These are phyloP conservation scores for Apiospora phragmitis DNA, from an alignment of 2,329 filamentous ascomycete genomes.

Conservation along the genomic window DNA sequence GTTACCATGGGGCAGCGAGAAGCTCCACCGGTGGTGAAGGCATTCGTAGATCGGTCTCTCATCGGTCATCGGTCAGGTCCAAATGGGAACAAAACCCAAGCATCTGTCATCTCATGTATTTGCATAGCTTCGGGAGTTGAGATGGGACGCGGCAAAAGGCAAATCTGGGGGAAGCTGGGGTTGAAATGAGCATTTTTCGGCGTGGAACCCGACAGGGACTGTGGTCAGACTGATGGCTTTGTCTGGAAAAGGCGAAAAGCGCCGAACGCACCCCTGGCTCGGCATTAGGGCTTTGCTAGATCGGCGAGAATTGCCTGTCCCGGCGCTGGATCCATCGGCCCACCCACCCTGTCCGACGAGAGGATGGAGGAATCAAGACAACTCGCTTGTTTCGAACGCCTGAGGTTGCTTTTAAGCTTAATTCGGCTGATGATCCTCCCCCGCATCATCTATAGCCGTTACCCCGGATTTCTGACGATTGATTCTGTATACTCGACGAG, in stretches of 20 bases:
- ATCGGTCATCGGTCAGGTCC: conserved; percentile 3
- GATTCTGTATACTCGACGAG: not conserved
- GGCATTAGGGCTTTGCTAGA: not conserved
- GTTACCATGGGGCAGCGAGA: conserved; percentile 35
- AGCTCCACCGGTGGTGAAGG: conserved; percentile 31
- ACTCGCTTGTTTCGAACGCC: not conserved
- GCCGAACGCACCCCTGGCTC: not conserved
- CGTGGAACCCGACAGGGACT: not conserved
- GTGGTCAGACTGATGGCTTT: not conserved
- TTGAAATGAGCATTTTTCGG: conserved; percentile 1
- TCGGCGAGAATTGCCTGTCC: not conserved
- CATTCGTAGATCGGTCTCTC: conserved; percentile 27
- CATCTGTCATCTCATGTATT: conserved; percentile 10
- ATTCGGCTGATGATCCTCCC: conserved; percentile 1
- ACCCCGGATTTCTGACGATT: not conserved
- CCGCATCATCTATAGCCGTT: not conserved
- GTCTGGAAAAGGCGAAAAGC: not conserved
- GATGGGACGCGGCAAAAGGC: conserved; percentile 1
- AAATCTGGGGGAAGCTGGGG: not conserved
- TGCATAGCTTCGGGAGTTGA: conserved; percentile 4
- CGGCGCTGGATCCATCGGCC: not conserved
- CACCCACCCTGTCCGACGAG: not conserved
- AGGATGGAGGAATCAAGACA: conserved; percentile 2
- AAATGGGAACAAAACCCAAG: not conserved
- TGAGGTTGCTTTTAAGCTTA: not conserved